These are phyloP conservation scores for Jaltomata sinuosa DNA, from an alignment of 257 asterid species.

Conservation along the genomic window DNA sequence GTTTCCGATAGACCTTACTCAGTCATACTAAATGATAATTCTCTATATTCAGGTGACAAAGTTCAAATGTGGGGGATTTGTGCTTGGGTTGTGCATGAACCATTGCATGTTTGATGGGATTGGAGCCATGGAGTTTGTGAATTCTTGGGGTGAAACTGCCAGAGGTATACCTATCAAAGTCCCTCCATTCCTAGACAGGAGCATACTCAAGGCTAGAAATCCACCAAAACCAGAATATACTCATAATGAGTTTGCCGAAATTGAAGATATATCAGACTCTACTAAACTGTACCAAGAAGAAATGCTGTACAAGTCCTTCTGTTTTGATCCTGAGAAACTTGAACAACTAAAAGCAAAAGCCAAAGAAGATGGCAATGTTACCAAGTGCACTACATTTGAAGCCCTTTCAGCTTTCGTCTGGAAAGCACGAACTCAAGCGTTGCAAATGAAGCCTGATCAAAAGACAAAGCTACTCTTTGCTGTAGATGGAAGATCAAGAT, in stretches of 20 bases:
- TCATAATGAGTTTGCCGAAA: constrained; percentile 74
- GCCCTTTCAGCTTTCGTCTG: constrained; percentile 78
- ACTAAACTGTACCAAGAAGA: constrained; percentile 49
- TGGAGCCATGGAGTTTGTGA: constrained; percentile 87
- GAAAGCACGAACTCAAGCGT: constrained; percentile 61
- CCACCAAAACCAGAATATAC: constrained; percentile 59
- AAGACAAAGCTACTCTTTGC: constrained; percentile 77
- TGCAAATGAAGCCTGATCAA: constrained; percentile 58
- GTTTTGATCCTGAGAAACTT: constrained; percentile 64
- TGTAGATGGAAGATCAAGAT: constrained; percentile 70
- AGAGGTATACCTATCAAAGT: constrained; percentile 41
- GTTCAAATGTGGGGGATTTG: constrained; percentile 93
- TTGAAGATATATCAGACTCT: constrained; percentile 54
- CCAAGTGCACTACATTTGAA: constrained; percentile 74
- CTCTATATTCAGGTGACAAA: constrained; percentile 46
- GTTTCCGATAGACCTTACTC: no score
- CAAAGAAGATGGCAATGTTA: constrained; percentile 31
- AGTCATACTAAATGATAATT: neutral
- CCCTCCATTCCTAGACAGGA: constrained; percentile 74
- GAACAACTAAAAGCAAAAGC: constrained; percentile 40
- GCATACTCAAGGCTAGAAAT: constrained; percentile 50
- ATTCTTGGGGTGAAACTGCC: constrained; percentile 75
- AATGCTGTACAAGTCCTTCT: constrained; percentile 58
- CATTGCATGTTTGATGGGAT: constrained; percentile 92
- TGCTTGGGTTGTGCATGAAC: constrained; percentile 75